Conservation (phyloP, 2,329 filamentous ascomycete species). For the Exophiala phaeomuriformis region DNA sequence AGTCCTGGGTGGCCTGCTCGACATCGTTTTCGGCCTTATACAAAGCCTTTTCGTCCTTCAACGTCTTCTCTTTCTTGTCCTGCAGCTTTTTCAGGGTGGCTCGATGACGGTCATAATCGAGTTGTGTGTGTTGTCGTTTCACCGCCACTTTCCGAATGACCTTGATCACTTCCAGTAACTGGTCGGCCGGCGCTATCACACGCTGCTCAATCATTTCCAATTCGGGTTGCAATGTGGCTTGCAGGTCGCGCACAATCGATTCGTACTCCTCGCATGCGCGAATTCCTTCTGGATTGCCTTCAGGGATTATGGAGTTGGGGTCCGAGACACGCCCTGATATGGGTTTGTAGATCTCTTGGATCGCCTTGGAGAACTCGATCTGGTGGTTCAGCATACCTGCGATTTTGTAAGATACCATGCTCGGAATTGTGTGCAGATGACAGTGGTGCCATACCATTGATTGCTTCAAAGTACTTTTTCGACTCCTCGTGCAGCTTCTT, state of each 20-base stretch:
- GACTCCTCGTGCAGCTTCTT: constrained; percentile 96
- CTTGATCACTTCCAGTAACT: constrained; percentile 91
- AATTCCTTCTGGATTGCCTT: constrained; percentile 90
- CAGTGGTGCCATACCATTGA: constrained; percentile 59
- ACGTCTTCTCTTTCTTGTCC: constrained; percentile 91
- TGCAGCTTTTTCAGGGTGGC: constrained; percentile 83
- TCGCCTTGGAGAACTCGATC: constrained; percentile 95
- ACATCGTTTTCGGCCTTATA: constrained; percentile 92
- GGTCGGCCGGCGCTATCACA: constrained; percentile 85
- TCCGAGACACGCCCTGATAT: constrained; percentile 95
- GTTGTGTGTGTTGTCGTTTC: constrained; percentile 95
- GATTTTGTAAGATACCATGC: constrained; percentile 3
- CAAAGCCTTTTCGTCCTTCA: constrained; percentile 95
- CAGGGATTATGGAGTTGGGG: constrained; percentile 69
- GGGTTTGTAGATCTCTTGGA: constrained; percentile 94
- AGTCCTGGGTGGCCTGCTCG: constrained; percentile 88
- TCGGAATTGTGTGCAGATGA: too few species aligned
- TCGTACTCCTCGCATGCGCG: constrained; percentile 95
- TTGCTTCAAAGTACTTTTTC: constrained; percentile 93
- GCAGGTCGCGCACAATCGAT: constrained; percentile 77
- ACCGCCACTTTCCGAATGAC: constrained; percentile 77
- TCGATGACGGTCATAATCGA: constrained; percentile 88
- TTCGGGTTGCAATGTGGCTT: constrained; percentile 81
- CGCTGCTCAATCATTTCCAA: constrained; percentile 94
- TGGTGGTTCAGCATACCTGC: constrained; percentile 87